Conservation (phyloP, 495 filamentous ascomycete genomes). For the Podospora comata region DNA sequence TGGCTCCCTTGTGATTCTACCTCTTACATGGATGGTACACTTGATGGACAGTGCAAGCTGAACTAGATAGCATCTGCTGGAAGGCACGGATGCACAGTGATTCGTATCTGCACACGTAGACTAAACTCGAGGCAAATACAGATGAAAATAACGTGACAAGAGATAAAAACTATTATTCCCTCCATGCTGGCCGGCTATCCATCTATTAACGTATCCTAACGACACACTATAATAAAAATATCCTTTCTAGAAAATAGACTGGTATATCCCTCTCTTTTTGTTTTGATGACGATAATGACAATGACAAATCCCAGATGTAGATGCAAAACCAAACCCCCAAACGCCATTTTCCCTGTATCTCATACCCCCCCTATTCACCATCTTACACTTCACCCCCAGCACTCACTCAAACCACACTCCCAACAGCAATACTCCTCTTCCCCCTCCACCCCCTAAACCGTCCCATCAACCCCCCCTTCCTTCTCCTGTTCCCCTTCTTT, state of each 20-base stretch:
- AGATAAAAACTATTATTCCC: background rate
- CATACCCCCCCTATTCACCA: background rate
- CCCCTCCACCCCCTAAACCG: slow-evolving; percentile 4
- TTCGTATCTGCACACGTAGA: too few species aligned
- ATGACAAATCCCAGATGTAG: background rate
- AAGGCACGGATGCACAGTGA: too few species aligned
- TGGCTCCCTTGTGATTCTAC: too few species aligned
- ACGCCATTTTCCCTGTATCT: background rate
- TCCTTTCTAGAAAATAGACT: background rate
- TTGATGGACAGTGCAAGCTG: too few species aligned
- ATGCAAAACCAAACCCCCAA: background rate
- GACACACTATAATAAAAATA: background rate
- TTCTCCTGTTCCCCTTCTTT: background rate
- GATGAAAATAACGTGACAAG: too few species aligned
- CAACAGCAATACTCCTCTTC: slow-evolving; percentile 18
- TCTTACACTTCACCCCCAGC: background rate
- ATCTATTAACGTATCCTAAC: background rate
- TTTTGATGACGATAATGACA: background rate
- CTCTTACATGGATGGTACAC: too few species aligned
- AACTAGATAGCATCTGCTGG: too few species aligned
- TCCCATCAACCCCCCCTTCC: slow-evolving; percentile 3
- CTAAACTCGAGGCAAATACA: too few species aligned
- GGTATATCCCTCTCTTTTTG: background rate
- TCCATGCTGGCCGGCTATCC: background rate
- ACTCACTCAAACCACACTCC: slow-evolving; percentile 23